Conservation (phyloP, 2,329 filamentous ascomycete genomes). For the Tolypocladium cylindrosporum region DNA sequence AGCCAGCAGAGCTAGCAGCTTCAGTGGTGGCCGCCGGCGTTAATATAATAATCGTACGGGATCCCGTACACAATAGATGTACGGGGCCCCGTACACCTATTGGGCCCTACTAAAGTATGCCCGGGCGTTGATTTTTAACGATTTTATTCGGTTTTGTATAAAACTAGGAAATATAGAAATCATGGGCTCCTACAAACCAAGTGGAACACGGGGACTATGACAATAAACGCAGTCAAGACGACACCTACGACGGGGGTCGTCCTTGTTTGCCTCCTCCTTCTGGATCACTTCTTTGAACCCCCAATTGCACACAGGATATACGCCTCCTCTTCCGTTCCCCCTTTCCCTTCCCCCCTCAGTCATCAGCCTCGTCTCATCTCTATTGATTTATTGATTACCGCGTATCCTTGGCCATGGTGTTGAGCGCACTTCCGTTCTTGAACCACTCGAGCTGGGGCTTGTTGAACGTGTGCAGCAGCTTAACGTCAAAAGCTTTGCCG, state of each 20-base stretch:
- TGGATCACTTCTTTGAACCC: neutral
- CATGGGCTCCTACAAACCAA: neutral
- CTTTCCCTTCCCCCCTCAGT: no score
- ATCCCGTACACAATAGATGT: no score
- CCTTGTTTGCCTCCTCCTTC: neutral
- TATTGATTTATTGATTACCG: slow-evolving; percentile 20
- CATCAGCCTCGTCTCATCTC: neutral
- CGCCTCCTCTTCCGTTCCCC: neutral
- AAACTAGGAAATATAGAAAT: neutral
- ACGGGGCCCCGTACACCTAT: no score
- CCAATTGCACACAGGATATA: neutral
- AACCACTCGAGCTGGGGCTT: slow-evolving; percentile 98
- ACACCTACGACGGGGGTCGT: neutral
- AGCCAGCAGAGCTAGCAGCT: no score
- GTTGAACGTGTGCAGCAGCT: slow-evolving; percentile 95
- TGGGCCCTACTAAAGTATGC: neutral
- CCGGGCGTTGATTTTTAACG: neutral
- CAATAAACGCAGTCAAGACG: neutral
- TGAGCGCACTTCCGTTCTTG: slow-evolving; percentile 92
- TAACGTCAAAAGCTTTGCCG: slow-evolving; percentile 68
- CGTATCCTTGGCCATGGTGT: slow-evolving; percentile 84
- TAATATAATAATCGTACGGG: no score
- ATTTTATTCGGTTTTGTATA: neutral
- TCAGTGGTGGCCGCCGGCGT: no score
- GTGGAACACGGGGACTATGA: neutral